Evolutionary conservation across 495 filamentous ascomycete species (phyloP).

Genomic region (Aspergillus ellipticus): DNA sequence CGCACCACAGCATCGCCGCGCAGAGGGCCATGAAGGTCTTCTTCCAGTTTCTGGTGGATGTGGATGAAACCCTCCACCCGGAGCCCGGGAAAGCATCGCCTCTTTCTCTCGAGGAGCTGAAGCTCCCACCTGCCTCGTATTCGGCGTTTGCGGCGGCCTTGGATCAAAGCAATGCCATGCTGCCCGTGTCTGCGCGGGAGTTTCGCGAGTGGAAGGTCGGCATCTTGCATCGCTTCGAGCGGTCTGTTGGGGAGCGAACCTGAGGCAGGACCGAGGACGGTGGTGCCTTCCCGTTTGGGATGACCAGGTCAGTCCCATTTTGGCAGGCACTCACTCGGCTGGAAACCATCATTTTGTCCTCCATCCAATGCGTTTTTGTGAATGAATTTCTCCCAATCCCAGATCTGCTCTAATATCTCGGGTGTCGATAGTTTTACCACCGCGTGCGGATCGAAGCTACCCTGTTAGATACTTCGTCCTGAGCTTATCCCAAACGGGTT

Average conservation of each 20-base stretch:
- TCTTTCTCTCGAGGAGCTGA: constrained; percentile 62
- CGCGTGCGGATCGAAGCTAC: no score
- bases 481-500: not conserved
- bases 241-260: not conserved
- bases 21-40: constrained; percentile 65
- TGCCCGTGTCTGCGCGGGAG: constrained; percentile 52
- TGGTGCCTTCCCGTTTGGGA: not conserved
- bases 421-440: no score
- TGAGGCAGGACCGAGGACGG: constrained; percentile 4
- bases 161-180: constrained; percentile 44
- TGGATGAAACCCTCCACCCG: constrained; percentile 51
- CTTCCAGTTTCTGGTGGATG: constrained; percentile 49
- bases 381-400: no score
- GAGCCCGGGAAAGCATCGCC: constrained; percentile 38
- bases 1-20: constrained; percentile 25
- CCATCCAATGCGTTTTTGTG: no score
- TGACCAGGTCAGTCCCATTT: no score
- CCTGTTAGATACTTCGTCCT: not conserved
- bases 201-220: constrained; percentile 68
- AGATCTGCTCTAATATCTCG: no score
- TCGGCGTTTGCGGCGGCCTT: constrained; percentile 40
- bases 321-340: no score
- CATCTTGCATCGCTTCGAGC: constrained; percentile 48
- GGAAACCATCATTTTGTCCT: no score
- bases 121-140: constrained; percentile 50